phyloP scores from a whole-genome alignment of 257 asterid species.

The Plantago elongata region DNA sequence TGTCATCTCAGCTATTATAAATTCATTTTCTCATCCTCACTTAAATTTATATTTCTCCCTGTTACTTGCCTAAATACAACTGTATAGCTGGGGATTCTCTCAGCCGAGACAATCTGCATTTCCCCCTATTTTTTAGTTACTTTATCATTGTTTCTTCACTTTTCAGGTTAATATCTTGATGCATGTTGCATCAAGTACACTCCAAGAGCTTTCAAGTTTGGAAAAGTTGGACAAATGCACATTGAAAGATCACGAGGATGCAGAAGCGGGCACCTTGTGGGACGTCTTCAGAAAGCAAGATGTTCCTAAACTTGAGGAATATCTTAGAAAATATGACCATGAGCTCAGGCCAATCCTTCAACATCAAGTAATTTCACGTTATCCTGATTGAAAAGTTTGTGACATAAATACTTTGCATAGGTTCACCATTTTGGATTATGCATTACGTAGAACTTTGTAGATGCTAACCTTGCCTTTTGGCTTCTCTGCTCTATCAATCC shows the following conservation, averaged over 20 bases:
- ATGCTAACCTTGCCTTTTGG: too few species aligned
- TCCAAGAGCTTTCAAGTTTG: background rate
- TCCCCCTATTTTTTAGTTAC: background rate
- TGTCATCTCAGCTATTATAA: background rate
- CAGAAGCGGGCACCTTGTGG: slow-evolving; percentile 2
- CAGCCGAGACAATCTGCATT: background rate
- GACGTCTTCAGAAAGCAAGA: background rate
- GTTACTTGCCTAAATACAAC: too few species aligned
- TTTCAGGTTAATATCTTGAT: slow-evolving; percentile 3
- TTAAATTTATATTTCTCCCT: background rate
- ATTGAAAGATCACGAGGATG: background rate
- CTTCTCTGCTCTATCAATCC: too few species aligned
- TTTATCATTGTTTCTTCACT: background rate
- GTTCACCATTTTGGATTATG: too few species aligned
- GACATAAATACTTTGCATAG: too few species aligned
- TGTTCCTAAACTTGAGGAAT: slow-evolving; percentile 4
- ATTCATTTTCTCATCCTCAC: background rate
- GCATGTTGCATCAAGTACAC: background rate
- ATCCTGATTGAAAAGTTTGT: background rate
- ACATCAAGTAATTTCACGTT: too few species aligned
- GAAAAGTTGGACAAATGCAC: background rate
- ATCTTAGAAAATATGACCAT: background rate
- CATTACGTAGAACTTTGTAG: too few species aligned
- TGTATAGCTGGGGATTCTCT: background rate
- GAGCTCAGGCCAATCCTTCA: background rate